Evolutionary conservation across 2,329 filamentous ascomycete genomes (phyloP), one percentile per base, ranked within the genome.

Genomic region (Lizonia empirigonia): DNA sequence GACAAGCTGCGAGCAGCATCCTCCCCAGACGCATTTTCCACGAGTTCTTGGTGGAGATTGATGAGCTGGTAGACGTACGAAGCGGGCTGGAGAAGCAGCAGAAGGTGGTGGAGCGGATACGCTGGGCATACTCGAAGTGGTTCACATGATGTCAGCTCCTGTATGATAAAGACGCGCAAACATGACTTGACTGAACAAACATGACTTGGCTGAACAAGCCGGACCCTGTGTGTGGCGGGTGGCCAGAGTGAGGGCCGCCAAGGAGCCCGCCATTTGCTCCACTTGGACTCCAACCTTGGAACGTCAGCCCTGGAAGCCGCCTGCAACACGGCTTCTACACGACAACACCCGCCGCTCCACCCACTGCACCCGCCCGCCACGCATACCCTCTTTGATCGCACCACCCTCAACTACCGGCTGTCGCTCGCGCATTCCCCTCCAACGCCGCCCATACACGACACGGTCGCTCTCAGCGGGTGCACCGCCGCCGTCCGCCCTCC

Each of bases 121-220:
- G 90, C 56, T 97, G 94, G 93, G 88, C 89, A 4, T 97, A 97
- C 77, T 84, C 84, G 2, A 87, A 86, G 69, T 97, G 89, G 88
- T 72, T 80, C 37, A 67, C 60, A 8, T 69, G 54, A 58, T 37
- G 22, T 8, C 20, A 16, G 19, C 7, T 16, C 27, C 16, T 6
- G 19, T 33, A 41, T n/a, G 19, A 37, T 12, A 19, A 26, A 26
- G 39, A 20, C n/a, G 24, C 18, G 30, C 15, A 18, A 10, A 24
- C 24, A 36, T 27, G 20, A 24, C n/a, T n/a, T 19, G 37, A 16
- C 12, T 29, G 19, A 9, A 26, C 27, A 45, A 7, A 37, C 32
- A 45, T 29, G 33, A 13, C n/a, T n/a, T n/a, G n/a, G n/a, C 6
- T 13, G 26, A 13, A 29, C 5, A 13, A 13, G 26, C 26, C n/a